Conservation (phyloP, 2,329 filamentous ascomycete species). For the Colletotrichum tanaceti region DNA sequence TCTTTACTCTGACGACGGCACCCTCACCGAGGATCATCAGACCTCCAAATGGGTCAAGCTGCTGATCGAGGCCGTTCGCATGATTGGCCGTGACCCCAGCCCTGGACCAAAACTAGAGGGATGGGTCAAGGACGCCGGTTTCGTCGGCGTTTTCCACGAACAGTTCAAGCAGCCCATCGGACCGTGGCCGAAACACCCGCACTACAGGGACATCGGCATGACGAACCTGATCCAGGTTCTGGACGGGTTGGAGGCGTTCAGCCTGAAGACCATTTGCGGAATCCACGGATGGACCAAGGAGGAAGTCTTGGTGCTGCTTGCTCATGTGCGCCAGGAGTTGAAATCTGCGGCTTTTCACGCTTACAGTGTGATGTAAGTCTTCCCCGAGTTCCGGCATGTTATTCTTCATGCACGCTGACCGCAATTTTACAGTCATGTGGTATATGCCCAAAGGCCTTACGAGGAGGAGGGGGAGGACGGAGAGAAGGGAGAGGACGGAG, state of each 20-base stretch:
- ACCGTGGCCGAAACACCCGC: constrained; percentile 51
- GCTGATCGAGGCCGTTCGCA: constrained; percentile 6
- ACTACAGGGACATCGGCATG: constrained; percentile 48
- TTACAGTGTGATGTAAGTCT: too few species aligned
- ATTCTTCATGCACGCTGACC: too few species aligned
- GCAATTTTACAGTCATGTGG: constrained; percentile 39
- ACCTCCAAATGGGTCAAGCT: constrained; percentile 42
- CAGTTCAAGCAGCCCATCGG: constrained; percentile 49
- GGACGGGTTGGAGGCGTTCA: constrained; percentile 44
- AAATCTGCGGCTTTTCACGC: too few species aligned
- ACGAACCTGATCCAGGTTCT: constrained; percentile 38
- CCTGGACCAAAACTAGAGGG: constrained; percentile 44
- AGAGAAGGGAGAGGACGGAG: too few species aligned
- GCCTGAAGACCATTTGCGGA: constrained; percentile 46
- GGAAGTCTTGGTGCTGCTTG: constrained; percentile 47
- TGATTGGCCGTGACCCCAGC: constrained; percentile 42
- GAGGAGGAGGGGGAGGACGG: too few species aligned
- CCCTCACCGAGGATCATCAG: constrained; percentile 41
- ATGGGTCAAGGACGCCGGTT: constrained; percentile 51
- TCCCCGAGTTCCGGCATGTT: too few species aligned
- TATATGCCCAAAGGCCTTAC: constrained; percentile 32
- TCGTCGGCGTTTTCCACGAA: constrained; percentile 49
- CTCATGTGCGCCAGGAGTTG: constrained; percentile 47
- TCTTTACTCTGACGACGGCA: constrained; percentile 46
- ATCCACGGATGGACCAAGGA: constrained; percentile 46